These are phyloP conservation scores for Miscanthus lutarioriparius DNA, from an alignment of 176 grass and related monocot genomes.

Conservation along the genomic window DNA sequence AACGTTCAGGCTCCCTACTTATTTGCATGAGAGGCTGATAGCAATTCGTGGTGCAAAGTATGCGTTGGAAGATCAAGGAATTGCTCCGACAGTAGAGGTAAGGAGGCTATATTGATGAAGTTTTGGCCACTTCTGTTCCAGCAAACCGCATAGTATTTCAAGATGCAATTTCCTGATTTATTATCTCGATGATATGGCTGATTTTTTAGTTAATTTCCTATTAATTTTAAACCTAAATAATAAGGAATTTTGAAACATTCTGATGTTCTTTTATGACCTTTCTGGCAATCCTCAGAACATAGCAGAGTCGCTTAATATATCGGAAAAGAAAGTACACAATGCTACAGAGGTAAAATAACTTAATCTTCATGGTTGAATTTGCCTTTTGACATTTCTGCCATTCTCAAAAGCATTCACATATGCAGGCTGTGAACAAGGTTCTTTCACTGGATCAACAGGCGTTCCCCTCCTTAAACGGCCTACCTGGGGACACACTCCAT, in stretches of 20 bases:
- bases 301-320: constrained; percentile 74
- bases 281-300: constrained; percentile 67
- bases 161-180: not conserved
- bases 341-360: constrained; percentile 57
- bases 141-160: not conserved
- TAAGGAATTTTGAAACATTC: not conserved
- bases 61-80: constrained; percentile 74
- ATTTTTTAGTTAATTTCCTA: not conserved
- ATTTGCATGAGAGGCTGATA: constrained; percentile 82
- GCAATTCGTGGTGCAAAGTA: constrained; percentile 76
- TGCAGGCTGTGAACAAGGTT: constrained; percentile 75
- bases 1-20: constrained; percentile 75
- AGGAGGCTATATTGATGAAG: not conserved
- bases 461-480: constrained; percentile 70
- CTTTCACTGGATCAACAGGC: constrained; percentile 89
- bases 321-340: constrained; percentile 75
- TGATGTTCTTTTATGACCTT: not conserved
- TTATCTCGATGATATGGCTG: not conserved
- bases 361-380: not conserved
- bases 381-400: constrained; percentile 31
- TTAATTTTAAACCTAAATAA: not conserved
- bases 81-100: constrained; percentile 81
- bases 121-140: constrained; percentile 12
- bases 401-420: constrained; percentile 32
- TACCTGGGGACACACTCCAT: constrained; percentile 80